phyloP scores from a whole-genome alignment of 139 green algal genomes.

The Tetradesmus obliquus region DNA sequence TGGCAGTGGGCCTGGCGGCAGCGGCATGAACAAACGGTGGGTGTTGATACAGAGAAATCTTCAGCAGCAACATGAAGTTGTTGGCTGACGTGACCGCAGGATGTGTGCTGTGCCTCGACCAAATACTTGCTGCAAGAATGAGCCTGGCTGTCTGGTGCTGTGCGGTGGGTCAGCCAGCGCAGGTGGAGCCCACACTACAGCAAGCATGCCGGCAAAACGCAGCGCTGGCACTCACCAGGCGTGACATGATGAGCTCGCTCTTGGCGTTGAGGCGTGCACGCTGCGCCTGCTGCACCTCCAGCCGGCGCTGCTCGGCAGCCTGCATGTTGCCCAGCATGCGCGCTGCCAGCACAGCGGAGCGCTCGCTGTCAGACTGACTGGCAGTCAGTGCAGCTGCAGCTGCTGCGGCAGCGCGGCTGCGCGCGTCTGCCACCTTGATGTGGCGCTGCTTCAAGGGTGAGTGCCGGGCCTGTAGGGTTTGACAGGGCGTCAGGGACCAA shows the following conservation, averaged over 20 bases:
- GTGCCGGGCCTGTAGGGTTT: neutral
- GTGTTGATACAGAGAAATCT: too few relatives aligned
- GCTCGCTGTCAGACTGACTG: neutral
- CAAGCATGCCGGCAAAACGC: neutral
- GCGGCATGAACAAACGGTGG: neutral
- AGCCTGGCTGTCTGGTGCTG: neutral
- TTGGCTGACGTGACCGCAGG: too few relatives aligned
- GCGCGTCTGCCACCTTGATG: slow-evolving; percentile 15
- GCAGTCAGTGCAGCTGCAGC: neutral
- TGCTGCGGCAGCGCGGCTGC: neutral
- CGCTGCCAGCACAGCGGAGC: slow-evolving; percentile 5
- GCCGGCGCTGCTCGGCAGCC: slow-evolving; percentile 51
- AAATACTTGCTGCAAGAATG: neutral
- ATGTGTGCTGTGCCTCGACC: too few relatives aligned
- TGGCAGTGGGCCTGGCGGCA: slow-evolving; percentile 20
- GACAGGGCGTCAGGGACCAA: neutral
- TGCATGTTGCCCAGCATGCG: slow-evolving; percentile 42
- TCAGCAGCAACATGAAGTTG: neutral
- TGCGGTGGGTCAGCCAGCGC: neutral
- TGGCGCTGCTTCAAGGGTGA: neutral
- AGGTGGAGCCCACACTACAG: neutral
- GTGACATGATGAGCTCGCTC: slow-evolving; percentile 55
- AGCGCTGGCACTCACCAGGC: slow-evolving; percentile 49
- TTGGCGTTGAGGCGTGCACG: slow-evolving; percentile 53
- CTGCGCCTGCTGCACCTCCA: slow-evolving; percentile 56